A percentile compares a stretch with the other conserved stretches of the same genome.
Conservation (phyloP, 192 early-diverging fungal species). For the Podila epicladia region DNA sequence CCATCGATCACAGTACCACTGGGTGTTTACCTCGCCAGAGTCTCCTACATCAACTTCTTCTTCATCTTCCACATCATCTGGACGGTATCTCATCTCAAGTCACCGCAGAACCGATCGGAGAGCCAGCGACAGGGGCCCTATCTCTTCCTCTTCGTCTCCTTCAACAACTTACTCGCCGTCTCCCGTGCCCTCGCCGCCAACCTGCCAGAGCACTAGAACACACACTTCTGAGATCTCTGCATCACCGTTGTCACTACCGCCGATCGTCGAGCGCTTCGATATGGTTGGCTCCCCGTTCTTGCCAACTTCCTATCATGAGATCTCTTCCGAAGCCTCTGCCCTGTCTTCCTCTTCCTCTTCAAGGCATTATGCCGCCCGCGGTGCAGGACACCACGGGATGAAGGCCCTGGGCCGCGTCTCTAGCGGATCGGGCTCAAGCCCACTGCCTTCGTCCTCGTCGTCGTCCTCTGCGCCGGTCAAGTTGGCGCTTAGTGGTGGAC, state of each 20-base stretch:
- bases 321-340: not conserved
- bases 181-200: not conserved
- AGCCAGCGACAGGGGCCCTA: not conserved
- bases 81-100: not conserved
- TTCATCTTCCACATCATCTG: not conserved
- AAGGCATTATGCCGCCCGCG: not conserved
- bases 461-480: not conserved
- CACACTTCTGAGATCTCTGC: not conserved
- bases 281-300: not conserved
- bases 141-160: not conserved
- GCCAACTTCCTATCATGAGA: not conserved
- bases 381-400: not conserved
- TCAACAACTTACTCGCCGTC: not conserved
- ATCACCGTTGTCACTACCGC: not conserved
- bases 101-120: not conserved
- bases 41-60: not conserved
- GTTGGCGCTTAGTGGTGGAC: not conserved
- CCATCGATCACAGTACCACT: not conserved
- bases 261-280: not conserved
- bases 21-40: not conserved
- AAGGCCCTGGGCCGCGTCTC: not conserved
- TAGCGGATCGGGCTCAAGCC: not conserved
- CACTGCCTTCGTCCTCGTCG: constrained; percentile 8
- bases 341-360: not conserved
- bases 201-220: not conserved